Evolutionary conservation across 345 rosid genomes (phyloP).

Genomic region (Hypericum androsaemum): DNA sequence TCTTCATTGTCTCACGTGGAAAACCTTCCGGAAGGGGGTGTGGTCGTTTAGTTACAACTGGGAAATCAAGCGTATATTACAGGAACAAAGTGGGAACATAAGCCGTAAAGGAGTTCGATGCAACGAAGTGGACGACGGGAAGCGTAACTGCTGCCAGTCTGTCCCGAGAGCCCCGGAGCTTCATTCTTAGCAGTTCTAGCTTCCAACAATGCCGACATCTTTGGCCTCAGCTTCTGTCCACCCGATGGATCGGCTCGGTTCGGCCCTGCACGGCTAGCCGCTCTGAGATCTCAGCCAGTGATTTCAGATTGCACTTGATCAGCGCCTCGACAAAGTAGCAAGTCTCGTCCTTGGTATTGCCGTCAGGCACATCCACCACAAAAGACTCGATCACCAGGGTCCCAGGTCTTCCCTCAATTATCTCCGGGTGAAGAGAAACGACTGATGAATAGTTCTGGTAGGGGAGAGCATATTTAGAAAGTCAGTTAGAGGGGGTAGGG

Average conservation of each 20-base stretch:
- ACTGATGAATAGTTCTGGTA: constrained; percentile 10
- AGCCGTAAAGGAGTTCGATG: constrained; percentile 3
- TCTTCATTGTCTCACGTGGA: too few relatives aligned
- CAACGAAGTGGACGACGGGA: constrained; percentile 10
- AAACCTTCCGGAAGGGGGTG: too few relatives aligned
- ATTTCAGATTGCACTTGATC: constrained; percentile 8
- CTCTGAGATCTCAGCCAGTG: constrained; percentile 8
- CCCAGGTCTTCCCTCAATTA: constrained; percentile 8
- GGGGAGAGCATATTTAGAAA: too few relatives aligned
- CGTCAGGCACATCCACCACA: constrained; percentile 9
- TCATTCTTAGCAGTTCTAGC: constrained; percentile 38
- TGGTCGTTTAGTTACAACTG: too few relatives aligned
- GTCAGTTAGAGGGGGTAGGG: not conserved
- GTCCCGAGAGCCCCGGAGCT: constrained; percentile 41
- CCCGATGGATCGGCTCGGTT: constrained; percentile 44
- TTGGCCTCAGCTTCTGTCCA: constrained; percentile 11
- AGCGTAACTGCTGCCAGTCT: constrained; percentile 33
- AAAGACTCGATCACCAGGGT: constrained; percentile 7
- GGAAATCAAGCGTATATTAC: constrained; percentile 12
- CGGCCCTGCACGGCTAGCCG: constrained; percentile 38
- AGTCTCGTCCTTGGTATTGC: constrained; percentile 10
- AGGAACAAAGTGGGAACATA: constrained; percentile 9
- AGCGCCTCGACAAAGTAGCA: constrained; percentile 9
- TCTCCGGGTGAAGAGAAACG: constrained; percentile 8
- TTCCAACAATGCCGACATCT: constrained; percentile 8